These are phyloP conservation scores for Dillenia suffruticosa DNA, from an alignment of 164 flowering plant species.

Conservation along the genomic window DNA sequence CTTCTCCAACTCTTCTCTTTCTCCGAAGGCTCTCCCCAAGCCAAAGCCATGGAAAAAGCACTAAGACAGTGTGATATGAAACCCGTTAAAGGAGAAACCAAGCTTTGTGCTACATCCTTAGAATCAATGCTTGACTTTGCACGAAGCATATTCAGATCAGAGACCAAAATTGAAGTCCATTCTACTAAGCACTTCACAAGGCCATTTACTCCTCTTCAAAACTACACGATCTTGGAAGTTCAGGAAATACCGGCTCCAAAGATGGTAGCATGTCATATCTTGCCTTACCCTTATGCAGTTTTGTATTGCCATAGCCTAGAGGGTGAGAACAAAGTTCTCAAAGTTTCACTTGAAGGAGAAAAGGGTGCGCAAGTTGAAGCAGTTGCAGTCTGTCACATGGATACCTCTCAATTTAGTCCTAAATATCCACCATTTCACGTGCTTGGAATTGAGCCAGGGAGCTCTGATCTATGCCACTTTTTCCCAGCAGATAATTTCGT, in stretches of 20 bases:
- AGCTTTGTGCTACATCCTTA: conserved; percentile 41
- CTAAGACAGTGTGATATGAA: conserved; percentile 25
- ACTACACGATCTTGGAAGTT: conserved; percentile 30
- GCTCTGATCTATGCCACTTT: conserved; percentile 46
- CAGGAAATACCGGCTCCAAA: conserved; percentile 24
- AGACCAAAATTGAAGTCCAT: conserved; percentile 14
- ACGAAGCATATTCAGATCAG: conserved; percentile 21
- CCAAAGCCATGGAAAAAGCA: conserved; percentile 28
- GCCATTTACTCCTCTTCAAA: conserved; percentile 20
- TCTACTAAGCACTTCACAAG: conserved; percentile 23
- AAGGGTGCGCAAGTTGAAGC: conserved; percentile 39
- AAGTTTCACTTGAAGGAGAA: conserved; percentile 30
- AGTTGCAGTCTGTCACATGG: conserved; percentile 45
- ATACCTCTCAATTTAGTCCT: conserved; percentile 41
- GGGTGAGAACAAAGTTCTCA: conserved; percentile 27
- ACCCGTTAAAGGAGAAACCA: conserved; percentile 37
- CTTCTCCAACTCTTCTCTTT: conserved; percentile 38
- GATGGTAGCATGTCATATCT: conserved; percentile 39
- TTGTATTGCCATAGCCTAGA: conserved; percentile 45
- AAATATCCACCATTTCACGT: conserved; percentile 35
- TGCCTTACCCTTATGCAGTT: conserved; percentile 58
- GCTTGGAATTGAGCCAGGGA: conserved; percentile 38
- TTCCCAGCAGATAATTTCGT: conserved; percentile 41
- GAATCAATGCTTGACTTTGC: conserved; percentile 9
- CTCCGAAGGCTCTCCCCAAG: background rate